Percentiles rank a stretch among this genome's conserved stretches.
Conservation (phyloP, 495 filamentous ascomycete genomes). For the Neurospora sp. region DNA sequence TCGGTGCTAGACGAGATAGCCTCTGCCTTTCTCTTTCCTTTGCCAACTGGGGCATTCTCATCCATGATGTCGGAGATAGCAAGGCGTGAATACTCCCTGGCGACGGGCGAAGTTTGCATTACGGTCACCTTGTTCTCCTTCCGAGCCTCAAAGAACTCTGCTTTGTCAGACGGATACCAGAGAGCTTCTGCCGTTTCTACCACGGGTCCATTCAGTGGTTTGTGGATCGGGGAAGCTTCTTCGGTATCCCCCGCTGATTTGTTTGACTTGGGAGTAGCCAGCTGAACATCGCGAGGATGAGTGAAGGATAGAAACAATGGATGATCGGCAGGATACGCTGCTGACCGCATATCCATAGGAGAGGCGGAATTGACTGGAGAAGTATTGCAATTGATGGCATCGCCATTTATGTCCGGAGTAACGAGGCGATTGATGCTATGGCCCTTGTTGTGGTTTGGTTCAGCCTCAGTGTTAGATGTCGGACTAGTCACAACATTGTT, state of each 20-base stretch:
- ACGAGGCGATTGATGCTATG: background rate
- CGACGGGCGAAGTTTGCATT: background rate
- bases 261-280: background rate
- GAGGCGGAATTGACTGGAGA: background rate
- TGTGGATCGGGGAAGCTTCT: slow-evolving; percentile 15
- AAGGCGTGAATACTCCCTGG: background rate
- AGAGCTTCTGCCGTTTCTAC: slow-evolving; percentile 14
- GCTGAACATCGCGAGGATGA: background rate
- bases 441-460: background rate
- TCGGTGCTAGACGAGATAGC: slow-evolving; percentile 24
- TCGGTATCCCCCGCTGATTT: slow-evolving; percentile 28
- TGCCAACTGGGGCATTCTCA: background rate
- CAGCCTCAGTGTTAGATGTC: background rate
- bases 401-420: background rate
- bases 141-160: slow-evolving; percentile 30
- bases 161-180: slow-evolving; percentile 25
- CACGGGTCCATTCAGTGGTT: background rate
- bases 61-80: slow-evolving; percentile 1
- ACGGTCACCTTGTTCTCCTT: slow-evolving; percentile 22
- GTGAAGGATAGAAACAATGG: background rate
- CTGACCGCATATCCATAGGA: background rate
- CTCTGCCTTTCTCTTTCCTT: slow-evolving; percentile 24
- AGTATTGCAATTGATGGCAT: background rate
- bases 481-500: background rate
- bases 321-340: background rate